Percentiles rank a stretch among this genome's conserved stretches.
phyloP scores from a whole-genome alignment of 108 stramenopile species.

The Cylindrotheca closterium region DNA sequence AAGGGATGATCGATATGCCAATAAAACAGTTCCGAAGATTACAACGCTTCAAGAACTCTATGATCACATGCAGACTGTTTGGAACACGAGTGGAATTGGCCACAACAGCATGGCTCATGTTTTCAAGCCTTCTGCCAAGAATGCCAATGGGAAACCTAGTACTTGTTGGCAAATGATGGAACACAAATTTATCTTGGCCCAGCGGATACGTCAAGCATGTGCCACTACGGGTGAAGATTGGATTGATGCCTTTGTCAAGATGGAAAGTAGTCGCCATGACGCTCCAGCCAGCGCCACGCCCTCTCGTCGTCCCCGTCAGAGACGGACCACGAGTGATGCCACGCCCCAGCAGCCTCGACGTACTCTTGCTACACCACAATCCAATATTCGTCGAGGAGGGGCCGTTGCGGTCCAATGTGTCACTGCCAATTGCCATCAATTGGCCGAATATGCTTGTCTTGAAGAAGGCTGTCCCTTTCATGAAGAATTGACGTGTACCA shows the following conservation, averaged over 20 bases:
- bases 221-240: background rate
- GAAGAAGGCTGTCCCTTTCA: slow-evolving; percentile 9
- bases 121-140: slow-evolving; percentile 31
- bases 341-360: background rate
- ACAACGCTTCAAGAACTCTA: slow-evolving; percentile 33
- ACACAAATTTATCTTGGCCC: slow-evolving; percentile 22
- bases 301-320: background rate
- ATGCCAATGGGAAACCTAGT: slow-evolving; percentile 36
- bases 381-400: background rate
- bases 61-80: slow-evolving; percentile 20
- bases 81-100: slow-evolving; percentile 14
- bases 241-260: slow-evolving; percentile 9
- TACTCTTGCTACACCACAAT: background rate
- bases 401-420: background rate
- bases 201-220: background rate
- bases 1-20: slow-evolving; percentile 37
- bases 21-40: slow-evolving; percentile 39
- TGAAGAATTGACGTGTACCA: background rate
- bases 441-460: slow-evolving; percentile 4
- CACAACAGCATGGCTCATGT: slow-evolving; percentile 31
- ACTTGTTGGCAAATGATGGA: slow-evolving; percentile 44
- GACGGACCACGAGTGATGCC: background rate
- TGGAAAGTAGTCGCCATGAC: slow-evolving; percentile 5
- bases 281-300: background rate
- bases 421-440: slow-evolving; percentile 1